Evolutionary conservation across 768 basidiomycete genomes (phyloP).

Genomic region (Tricholoma sp.): DNA sequence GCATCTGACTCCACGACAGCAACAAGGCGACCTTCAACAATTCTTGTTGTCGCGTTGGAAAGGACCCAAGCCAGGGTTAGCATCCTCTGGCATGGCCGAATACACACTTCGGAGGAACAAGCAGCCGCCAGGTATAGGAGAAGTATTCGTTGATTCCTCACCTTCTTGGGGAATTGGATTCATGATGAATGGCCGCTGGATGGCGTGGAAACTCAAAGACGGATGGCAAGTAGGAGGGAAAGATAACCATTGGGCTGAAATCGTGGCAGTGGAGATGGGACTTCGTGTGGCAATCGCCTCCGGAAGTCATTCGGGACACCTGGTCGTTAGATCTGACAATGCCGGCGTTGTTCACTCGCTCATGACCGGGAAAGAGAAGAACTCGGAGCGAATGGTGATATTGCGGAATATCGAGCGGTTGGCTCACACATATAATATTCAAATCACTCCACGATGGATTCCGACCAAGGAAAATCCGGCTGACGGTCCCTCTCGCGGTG

Average conservation of each 20-base stretch:
- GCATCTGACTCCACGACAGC: conserved; percentile 11
- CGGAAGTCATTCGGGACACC: conserved; percentile 14
- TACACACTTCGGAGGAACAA: background rate
- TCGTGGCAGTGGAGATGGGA: conserved; percentile 39
- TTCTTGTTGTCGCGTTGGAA: conserved; percentile 19
- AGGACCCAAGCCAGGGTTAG: background rate
- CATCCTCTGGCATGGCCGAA: background rate
- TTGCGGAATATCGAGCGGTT: conserved; percentile 23
- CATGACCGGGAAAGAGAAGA: conserved; percentile 17
- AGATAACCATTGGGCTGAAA: conserved; percentile 41
- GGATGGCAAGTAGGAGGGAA: conserved; percentile 25
- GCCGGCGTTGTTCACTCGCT: conserved; percentile 32
- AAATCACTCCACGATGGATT: conserved; percentile 24
- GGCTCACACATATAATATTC: conserved; percentile 16
- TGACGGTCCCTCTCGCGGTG: conserved; percentile 13
- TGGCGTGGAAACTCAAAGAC: conserved; percentile 31
- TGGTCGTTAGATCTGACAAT: conserved; percentile 37
- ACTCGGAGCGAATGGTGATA: conserved; percentile 21
- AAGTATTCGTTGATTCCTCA: conserved; percentile 39
- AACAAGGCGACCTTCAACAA: conserved; percentile 15
- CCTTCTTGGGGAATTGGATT: conserved; percentile 37
- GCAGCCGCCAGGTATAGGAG: background rate
- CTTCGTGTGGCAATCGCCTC: conserved; percentile 25
- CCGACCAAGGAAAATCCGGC: conserved; percentile 8
- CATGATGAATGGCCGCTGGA: conserved; percentile 27